Conservation (phyloP, 805 yeast species). For the Saccharomycopsis olivae region DNA sequence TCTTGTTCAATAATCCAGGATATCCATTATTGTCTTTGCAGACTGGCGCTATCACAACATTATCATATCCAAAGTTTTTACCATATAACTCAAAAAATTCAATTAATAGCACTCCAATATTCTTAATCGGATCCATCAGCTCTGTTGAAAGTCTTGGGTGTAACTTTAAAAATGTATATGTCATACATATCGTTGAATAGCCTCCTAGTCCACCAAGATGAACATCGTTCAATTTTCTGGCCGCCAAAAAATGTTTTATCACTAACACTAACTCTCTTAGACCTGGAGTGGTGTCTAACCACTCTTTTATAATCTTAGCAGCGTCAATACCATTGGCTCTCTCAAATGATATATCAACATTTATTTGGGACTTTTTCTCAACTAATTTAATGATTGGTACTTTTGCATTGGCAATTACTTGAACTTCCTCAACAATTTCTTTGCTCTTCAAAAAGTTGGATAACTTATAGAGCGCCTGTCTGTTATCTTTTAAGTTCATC, state of each 20-base stretch:
- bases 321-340: slow-evolving; percentile 74
- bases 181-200: slow-evolving; percentile 81
- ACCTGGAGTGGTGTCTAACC: slow-evolving; percentile 70
- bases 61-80: slow-evolving; percentile 74
- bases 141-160: slow-evolving; percentile 71
- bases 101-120: slow-evolving; percentile 75
- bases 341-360: slow-evolving; percentile 86
- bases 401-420: slow-evolving; percentile 80
- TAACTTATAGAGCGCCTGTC: slow-evolving; percentile 59
- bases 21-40: slow-evolving; percentile 38
- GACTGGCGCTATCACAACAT: slow-evolving; percentile 54
- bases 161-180: slow-evolving; percentile 61
- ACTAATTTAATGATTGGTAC: slow-evolving; percentile 92
- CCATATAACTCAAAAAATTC: slow-evolving; percentile 94
- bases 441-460: slow-evolving; percentile 56
- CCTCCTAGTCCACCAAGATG: slow-evolving; percentile 95
- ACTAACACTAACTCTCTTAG: slow-evolving; percentile 72
- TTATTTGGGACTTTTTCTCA: slow-evolving; percentile 59
- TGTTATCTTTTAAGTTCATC: slow-evolving; percentile 32
- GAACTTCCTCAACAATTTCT: slow-evolving; percentile 59
- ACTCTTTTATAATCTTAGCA: slow-evolving; percentile 62
- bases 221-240: slow-evolving; percentile 72
- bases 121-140: slow-evolving; percentile 56
- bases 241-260: slow-evolving; percentile 73
- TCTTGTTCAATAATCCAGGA: slow-evolving; percentile 50